Percentiles rank a stretch among this genome's conserved stretches.
Conservation (phyloP, 2,329 filamentous ascomycete species). For the Arthroderma sp. region DNA sequence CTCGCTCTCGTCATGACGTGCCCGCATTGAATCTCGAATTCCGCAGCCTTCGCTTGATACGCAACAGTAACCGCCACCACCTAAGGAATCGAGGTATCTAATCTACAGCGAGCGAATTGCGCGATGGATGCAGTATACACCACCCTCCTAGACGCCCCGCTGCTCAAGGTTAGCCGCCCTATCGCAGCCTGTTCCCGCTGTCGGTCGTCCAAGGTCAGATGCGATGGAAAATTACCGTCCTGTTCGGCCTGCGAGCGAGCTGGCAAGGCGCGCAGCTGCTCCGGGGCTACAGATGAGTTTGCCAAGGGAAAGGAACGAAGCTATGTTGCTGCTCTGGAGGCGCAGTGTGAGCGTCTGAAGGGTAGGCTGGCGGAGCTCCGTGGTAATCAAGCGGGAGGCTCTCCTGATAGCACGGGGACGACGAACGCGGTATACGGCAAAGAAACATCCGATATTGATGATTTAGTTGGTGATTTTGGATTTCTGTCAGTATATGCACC, state of each 20-base stretch:
- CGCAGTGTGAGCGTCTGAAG: conserved; percentile 78
- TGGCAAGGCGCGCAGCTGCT: conserved; percentile 75
- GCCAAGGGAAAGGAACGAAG: conserved; percentile 90
- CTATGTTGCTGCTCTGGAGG: conserved; percentile 91
- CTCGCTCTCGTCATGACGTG: not conserved
- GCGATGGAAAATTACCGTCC: conserved; percentile 87
- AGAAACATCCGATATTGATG: conserved; percentile 79
- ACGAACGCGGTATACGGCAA: conserved; percentile 29
- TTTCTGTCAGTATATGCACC: conserved; percentile 54
- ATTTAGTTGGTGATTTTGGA: conserved; percentile 86
- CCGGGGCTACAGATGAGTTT: conserved; percentile 90
- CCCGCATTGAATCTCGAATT: not conserved
- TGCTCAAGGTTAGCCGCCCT: conserved; percentile 55
- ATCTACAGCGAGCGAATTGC: not conserved
- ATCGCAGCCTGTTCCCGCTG: conserved; percentile 72
- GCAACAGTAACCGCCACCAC: not conserved
- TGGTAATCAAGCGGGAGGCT: not conserved
- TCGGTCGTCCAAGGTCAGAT: conserved; percentile 91
- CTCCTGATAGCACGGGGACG: not conserved
- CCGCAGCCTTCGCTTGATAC: not conserved
- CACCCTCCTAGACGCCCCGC: conserved; percentile 28
- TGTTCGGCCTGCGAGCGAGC: conserved; percentile 93
- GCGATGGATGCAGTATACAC: not conserved
- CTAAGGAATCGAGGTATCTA: not conserved
- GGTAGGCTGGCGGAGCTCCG: conserved; percentile 49